These are phyloP conservation scores for Rubia tinctorum DNA, from an alignment of 305 asterid species.

Conservation along the genomic window DNA sequence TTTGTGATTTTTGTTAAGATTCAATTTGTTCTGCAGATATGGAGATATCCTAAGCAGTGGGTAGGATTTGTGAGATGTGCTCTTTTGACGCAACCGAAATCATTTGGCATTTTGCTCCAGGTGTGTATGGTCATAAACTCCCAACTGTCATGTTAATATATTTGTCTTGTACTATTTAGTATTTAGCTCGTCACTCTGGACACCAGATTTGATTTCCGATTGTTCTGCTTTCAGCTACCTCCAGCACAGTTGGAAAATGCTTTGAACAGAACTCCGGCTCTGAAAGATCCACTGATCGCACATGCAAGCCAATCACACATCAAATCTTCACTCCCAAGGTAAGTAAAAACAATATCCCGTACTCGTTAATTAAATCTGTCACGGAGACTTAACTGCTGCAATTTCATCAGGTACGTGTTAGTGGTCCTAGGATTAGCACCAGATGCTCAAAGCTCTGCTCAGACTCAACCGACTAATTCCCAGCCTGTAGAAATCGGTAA, in stretches of 20 bases:
- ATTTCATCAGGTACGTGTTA: conserved; percentile 54
- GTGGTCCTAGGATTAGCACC: conserved; percentile 72
- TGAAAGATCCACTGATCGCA: conserved; percentile 75
- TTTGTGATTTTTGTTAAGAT: conserved; percentile 20
- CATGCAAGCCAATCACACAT: conserved; percentile 88
- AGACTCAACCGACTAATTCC: conserved; percentile 30
- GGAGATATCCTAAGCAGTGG: conserved; percentile 97
- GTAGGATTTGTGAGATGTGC: conserved; percentile 97
- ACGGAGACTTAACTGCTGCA: conserved; percentile 10
- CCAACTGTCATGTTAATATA: not conserved
- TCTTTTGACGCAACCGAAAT: conserved; percentile 83
- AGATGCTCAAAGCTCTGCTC: conserved; percentile 49
- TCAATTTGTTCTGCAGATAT: conserved; percentile 53
- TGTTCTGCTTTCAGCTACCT: conserved; percentile 65
- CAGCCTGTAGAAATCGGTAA: conserved; percentile 48
- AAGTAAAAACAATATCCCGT: not conserved
- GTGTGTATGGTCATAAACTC: conserved; percentile 31
- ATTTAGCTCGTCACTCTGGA: no score
- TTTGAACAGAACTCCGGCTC: conserved; percentile 66
- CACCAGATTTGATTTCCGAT: not conserved
- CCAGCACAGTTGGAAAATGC: conserved; percentile 91
- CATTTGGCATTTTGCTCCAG: conserved; percentile 91
- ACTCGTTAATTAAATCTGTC: conserved; percentile 9
- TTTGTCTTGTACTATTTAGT: no score
- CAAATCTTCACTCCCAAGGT: conserved; percentile 93